Percentiles rank a stretch among this genome's conserved stretches.
phyloP scores from a whole-genome alignment of 495 filamentous ascomycete genomes.

The Tuber borchii region DNA sequence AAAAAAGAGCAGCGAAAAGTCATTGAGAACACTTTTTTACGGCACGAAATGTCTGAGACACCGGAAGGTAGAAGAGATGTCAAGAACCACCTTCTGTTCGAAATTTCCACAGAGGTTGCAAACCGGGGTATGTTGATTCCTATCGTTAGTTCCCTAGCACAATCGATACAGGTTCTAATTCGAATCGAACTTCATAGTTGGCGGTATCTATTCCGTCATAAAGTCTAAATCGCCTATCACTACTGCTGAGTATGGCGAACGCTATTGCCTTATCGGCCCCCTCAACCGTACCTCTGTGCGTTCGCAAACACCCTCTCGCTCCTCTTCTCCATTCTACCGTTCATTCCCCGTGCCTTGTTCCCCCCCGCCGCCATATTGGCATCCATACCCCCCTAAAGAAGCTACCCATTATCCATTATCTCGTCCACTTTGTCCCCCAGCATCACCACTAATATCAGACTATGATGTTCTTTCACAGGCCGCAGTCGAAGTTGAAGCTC shows the following conservation, averaged over 20 bases:
- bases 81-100: slow-evolving; percentile 79
- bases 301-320: slow-evolving; percentile 21
- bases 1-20: slow-evolving; percentile 31
- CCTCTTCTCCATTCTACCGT: slow-evolving; percentile 7
- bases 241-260: slow-evolving; percentile 94
- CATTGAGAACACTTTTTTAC: slow-evolving; percentile 37
- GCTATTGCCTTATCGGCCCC: slow-evolving; percentile 91
- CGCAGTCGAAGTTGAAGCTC: slow-evolving; percentile 89
- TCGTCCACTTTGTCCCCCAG: slow-evolving; percentile 7
- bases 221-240: slow-evolving; percentile 98
- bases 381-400: slow-evolving; percentile 14
- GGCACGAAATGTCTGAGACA: slow-evolving; percentile 41
- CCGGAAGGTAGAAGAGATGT: slow-evolving; percentile 53
- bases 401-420: slow-evolving; percentile 7
- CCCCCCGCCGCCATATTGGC: slow-evolving; percentile 7
- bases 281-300: slow-evolving; percentile 81
- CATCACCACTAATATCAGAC: slow-evolving; percentile 30
- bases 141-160: slow-evolving; percentile 6
- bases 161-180: slow-evolving; percentile 3
- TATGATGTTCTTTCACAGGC: slow-evolving; percentile 51
- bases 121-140: slow-evolving; percentile 64
- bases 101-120: slow-evolving; percentile 92
- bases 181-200: slow-evolving; percentile 53
- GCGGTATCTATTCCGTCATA: slow-evolving; percentile 96
- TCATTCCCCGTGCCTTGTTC: slow-evolving; percentile 11